Conservation (phyloP, 1,139 yeast species). For the Magnusiomyces starmeri region DNA sequence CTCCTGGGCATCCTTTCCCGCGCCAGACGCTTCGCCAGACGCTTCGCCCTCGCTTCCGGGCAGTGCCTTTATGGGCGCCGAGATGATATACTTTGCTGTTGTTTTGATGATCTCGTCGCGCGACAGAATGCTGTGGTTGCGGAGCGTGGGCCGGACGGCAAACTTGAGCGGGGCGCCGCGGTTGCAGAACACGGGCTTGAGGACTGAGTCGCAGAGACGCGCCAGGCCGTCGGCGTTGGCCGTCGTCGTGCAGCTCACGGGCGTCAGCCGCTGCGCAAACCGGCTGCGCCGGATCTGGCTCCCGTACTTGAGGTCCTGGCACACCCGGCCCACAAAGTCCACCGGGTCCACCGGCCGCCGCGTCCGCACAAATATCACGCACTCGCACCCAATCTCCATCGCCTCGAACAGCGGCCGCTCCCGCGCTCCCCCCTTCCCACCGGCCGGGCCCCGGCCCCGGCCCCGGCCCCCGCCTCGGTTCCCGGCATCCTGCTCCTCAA, state of each 20-base stretch:
- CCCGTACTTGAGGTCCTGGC: conserved; percentile 40
- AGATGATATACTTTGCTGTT: conserved; percentile 67
- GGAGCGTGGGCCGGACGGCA: conserved; percentile 71
- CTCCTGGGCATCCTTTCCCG: neutral
- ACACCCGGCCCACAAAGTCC: conserved; percentile 52
- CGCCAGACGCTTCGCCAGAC: neutral
- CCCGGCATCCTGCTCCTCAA: conserved; percentile 36
- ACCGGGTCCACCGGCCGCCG: conserved; percentile 76
- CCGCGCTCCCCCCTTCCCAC: too few species aligned
- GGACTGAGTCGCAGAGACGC: conserved; percentile 48
- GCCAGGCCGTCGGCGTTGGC: conserved; percentile 63
- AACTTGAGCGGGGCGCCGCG: conserved; percentile 45
- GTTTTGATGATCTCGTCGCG: conserved; percentile 62
- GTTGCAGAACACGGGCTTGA: conserved; percentile 63
- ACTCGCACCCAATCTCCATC: conserved; percentile 72
- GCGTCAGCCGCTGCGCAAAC: conserved; percentile 72
- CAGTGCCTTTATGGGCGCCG: conserved; percentile 1
- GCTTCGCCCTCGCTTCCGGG: conserved; percentile 51
- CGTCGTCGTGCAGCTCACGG: conserved; percentile 67
- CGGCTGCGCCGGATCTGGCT: conserved; percentile 44
- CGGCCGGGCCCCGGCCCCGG: too few species aligned
- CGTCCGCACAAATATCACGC: conserved; percentile 72
- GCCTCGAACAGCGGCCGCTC: conserved; percentile 52
- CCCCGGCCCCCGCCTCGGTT: conserved; percentile 36
- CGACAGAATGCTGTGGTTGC: conserved; percentile 69